These are phyloP conservation scores for Hirsutella rhossiliensis DNA, from an alignment of 2,329 filamentous ascomycete genomes.

Conservation along the genomic window DNA sequence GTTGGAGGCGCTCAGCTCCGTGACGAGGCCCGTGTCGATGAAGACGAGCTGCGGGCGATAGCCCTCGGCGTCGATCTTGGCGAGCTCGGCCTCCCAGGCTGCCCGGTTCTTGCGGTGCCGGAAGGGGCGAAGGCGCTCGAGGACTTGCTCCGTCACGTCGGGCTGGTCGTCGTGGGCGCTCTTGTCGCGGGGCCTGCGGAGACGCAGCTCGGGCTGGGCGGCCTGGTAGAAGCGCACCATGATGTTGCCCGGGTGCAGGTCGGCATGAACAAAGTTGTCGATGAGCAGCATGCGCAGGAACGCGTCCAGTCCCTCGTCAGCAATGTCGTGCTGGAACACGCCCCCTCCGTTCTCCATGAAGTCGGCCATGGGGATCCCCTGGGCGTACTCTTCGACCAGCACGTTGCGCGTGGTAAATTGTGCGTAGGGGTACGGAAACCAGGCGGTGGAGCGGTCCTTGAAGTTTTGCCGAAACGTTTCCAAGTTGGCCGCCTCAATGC, in stretches of 20 bases:
- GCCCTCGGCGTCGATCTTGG: constrained; percentile 70
- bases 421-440: constrained; percentile 89
- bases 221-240: constrained; percentile 98
- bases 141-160: constrained; percentile 80
- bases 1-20: constrained; percentile 79
- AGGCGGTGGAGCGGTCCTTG: constrained; percentile 78
- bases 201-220: constrained; percentile 50
- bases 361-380: constrained; percentile 80
- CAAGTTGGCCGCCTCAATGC: constrained; percentile 88
- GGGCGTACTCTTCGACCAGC: constrained; percentile 88
- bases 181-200: constrained; percentile 12
- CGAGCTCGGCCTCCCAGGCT: constrained; percentile 64
- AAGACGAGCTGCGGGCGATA: constrained; percentile 93
- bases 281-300: constrained; percentile 94
- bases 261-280: constrained; percentile 95
- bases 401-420: constrained; percentile 90
- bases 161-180: constrained; percentile 35
- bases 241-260: constrained; percentile 94
- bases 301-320: constrained; percentile 86
- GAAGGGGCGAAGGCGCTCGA: constrained; percentile 66
- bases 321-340: constrained; percentile 86
- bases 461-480: constrained; percentile 84
- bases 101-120: constrained; percentile 46
- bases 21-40: constrained; percentile 93
- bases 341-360: constrained; percentile 89